Base-by-base conservation (phyloP, 495 filamentous ascomycete species). In the Aspergillus diversus region DNA sequence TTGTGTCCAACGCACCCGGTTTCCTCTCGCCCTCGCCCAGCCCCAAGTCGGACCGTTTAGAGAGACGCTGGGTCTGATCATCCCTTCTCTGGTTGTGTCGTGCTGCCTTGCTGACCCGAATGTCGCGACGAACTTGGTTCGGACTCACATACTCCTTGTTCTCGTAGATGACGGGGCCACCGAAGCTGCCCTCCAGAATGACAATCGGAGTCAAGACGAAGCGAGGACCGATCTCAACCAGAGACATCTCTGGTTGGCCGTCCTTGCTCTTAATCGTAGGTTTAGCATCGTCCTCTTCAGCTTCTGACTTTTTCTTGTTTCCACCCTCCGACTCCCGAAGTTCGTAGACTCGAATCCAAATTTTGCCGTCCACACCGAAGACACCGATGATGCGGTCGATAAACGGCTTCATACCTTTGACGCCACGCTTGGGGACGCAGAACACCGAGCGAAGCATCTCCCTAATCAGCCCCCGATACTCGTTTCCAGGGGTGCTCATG, bases 61-160 rank as follows among this genome's bases (percentile, higher is more conserved):
- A 83, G 67, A 88, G 82, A 33, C 85, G 81, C 66, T 96, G 90
- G 35, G 89, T 78, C 69, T 83, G 78, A 66, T 87, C 85, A 73
- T 97, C 93, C 17, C 86, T 84, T 51, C 95, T 81, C 50, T 79
- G 74, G 55, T 90, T 88, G 71, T 95, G 91, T 59, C 86, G 86
- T 31, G 86, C 82, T 15, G 94, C 92, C 79, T 91, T 91, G 66
- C 80, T 77, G 72, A 86, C 76, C 62, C 92, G 80, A 61, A 96
- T 68, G 57, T 97, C 95, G 21, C 90, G 77, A 59, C 95, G 84
- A 63, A 99, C 87, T 76, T 97, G 92, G 81, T 99, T 99, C 34
- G 95, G 96, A 67, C 89, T 92, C 57, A 99, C 92, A 70, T 97
- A 99, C 70, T 97, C 91, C 83, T 95, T 96, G 76, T 99, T 99